Percentiles rank a stretch among this genome's conserved stretches.
These are phyloP conservation scores for Plectosphaerella cucumerina DNA, from an alignment of 2,329 filamentous ascomycete species.

Conservation along the genomic window DNA sequence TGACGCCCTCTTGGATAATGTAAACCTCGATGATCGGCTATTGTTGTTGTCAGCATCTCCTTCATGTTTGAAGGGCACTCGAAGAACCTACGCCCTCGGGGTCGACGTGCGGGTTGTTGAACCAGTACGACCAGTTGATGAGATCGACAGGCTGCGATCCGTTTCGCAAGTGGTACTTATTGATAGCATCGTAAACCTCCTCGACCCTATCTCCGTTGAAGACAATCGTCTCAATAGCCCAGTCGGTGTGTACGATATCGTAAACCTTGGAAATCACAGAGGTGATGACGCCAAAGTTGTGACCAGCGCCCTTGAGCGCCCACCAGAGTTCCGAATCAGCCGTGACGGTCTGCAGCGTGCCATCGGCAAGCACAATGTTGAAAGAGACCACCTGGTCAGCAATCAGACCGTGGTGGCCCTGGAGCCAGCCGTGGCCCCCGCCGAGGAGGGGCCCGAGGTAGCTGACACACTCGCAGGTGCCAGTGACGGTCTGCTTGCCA, in stretches of 20 bases:
- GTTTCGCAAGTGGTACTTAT: constrained; percentile 36
- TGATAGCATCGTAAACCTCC: constrained; percentile 39
- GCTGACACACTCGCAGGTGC: constrained; percentile 49
- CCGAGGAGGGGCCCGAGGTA: constrained; percentile 47
- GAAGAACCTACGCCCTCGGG: constrained; percentile 28
- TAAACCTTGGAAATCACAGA: constrained; percentile 43
- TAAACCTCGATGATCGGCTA: constrained; percentile 36
- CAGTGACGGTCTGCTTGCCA: constrained; percentile 48
- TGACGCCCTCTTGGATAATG: constrained; percentile 38
- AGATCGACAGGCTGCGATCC: constrained; percentile 38
- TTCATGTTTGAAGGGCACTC: neutral
- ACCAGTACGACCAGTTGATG: constrained; percentile 47
- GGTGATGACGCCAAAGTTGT: constrained; percentile 58
- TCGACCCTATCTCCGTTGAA: constrained; percentile 46
- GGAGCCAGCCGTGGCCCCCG: constrained; percentile 52
- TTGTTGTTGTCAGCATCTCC: neutral
- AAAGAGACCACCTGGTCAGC: constrained; percentile 48
- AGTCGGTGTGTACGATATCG: constrained; percentile 32
- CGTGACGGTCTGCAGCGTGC: constrained; percentile 32
- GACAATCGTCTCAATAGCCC: constrained; percentile 38
- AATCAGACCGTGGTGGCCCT: constrained; percentile 49
- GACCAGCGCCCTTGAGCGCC: constrained; percentile 53
- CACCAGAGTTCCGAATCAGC: constrained; percentile 49
- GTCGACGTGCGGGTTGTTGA: constrained; percentile 34
- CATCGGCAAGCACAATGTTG: constrained; percentile 47